Evolutionary conservation across 1,284 basidiomycete species (phyloP), one percentile per base, ranked within the genome.

Genomic region (Sanghuangporus sanghuang): DNA sequence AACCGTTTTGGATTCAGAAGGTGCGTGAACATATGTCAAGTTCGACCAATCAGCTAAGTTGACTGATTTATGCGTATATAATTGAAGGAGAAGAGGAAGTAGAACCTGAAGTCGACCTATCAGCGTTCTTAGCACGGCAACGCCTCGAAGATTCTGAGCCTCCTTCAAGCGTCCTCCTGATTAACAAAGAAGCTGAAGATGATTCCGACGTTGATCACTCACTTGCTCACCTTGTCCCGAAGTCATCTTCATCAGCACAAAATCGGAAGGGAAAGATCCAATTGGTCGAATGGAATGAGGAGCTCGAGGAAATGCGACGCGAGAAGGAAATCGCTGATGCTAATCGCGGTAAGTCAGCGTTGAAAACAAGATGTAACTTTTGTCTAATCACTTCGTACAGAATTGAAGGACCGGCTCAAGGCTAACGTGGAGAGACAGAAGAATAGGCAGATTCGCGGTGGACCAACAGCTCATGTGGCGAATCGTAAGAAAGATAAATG

Each of bases 301-400:
- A 81, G 35, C 73, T 92, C 2, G 87, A 90, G 54, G 77, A 81
- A 52, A 76, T 92, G 76, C 81, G 75, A 46, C 78, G 81, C 23
- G 89, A 90, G 66, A 92, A 91, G 68, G 81, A 82, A 2, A 79
- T 81, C 2, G 89, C 89, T 0, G 89, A 91, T 64, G 89, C 90
- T 27, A 81, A 81, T 40, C 78, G 89, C 79, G 90, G 90, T 89
- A 62, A 48, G 75, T 52, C 65, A 44, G 49, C 21, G 66, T 2
- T 42, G 21, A 36, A 21, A 4, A n/a, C 14, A 16, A 63, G 23
- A 38, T 49, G 59, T 42, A 56, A 18, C 11, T 27, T 7, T 46
- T 35, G 9, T 18, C 21, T 50, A 1, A 55, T 59, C 42, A 54
- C 7, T 35, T n/a, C 52, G 52, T 49, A 16, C 70, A 92, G 89